phyloP scores from a whole-genome alignment of 345 rosid genomes.

The Rubroshorea leprosula region DNA sequence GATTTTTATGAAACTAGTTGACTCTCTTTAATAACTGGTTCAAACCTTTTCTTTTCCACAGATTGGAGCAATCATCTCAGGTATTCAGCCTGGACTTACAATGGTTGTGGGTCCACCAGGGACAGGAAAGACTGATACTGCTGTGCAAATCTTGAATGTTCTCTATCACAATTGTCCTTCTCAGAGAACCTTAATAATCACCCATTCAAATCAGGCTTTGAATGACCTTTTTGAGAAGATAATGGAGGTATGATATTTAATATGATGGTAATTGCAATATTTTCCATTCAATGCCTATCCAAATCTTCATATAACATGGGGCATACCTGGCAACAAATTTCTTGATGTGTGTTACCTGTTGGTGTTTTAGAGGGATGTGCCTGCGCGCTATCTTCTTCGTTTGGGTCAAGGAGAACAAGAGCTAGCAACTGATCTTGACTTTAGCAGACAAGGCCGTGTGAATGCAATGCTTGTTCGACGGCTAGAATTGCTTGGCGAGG shows the following conservation, averaged over 20 bases:
- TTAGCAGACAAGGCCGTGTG: conserved; percentile 97
- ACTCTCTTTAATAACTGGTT: neutral
- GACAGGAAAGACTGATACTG: conserved; percentile 98
- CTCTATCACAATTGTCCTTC: conserved; percentile 97
- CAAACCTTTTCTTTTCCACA: conserved; percentile 15
- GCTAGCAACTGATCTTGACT: conserved; percentile 94
- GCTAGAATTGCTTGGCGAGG: conserved; percentile 82
- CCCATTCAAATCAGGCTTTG: conserved; percentile 96
- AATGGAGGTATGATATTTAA: conserved; percentile 15
- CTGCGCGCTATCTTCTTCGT: conserved; percentile 99
- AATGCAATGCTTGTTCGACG: conserved; percentile 99
- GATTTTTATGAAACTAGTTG: neutral
- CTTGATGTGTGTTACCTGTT: conserved; percentile 5
- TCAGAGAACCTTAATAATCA: conserved; percentile 93
- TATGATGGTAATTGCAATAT: neutral
- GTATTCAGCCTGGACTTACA: conserved; percentile 94
- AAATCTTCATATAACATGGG: neutral
- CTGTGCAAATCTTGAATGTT: conserved; percentile 91
- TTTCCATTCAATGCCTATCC: neutral
- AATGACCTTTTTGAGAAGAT: conserved; percentile 89
- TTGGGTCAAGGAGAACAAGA: conserved; percentile 99
- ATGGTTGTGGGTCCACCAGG: conserved; percentile 99
- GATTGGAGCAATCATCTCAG: conserved; percentile 96
- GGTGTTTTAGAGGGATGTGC: conserved; percentile 90
- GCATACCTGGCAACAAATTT: neutral